These are phyloP conservation scores for Globisporangium irregulare DNA, from an alignment of 352 stramenopile genomes.

Conservation along the genomic window DNA sequence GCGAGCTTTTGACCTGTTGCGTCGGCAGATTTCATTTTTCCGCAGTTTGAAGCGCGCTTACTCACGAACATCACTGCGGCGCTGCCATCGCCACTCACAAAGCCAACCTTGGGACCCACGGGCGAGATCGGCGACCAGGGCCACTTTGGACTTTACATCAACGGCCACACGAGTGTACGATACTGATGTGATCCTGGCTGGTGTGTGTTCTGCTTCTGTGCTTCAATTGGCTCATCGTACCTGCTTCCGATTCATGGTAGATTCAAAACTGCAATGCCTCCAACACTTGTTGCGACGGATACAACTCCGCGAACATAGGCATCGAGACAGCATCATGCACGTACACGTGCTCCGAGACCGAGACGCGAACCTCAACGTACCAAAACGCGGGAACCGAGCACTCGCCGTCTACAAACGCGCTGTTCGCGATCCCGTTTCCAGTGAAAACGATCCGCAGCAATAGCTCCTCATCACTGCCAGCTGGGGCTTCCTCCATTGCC, in stretches of 20 bases:
- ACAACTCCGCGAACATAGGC: slow-evolving; percentile 12
- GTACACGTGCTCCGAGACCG: slow-evolving; percentile 42
- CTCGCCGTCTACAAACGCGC: slow-evolving; percentile 45
- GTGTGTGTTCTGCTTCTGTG: not conserved
- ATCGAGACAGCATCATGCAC: slow-evolving; percentile 27
- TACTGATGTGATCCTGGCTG: not conserved
- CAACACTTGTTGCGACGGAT: slow-evolving; percentile 82
- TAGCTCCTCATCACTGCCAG: slow-evolving; percentile 12
- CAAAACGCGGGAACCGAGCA: slow-evolving; percentile 33
- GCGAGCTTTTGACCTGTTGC: not conserved
- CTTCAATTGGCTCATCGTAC: not conserved
- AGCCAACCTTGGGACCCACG: slow-evolving; percentile 68
- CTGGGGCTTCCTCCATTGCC: slow-evolving; percentile 19
- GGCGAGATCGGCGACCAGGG: slow-evolving; percentile 88
- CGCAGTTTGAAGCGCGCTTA: slow-evolving; percentile 60
- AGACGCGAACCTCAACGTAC: slow-evolving; percentile 33
- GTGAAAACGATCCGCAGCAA: slow-evolving; percentile 40
- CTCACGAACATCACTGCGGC: slow-evolving; percentile 73
- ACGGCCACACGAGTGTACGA: slow-evolving; percentile 78
- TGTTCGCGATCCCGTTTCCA: slow-evolving; percentile 33
- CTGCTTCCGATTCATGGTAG: slow-evolving; percentile 22
- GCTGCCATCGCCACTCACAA: slow-evolving; percentile 26
- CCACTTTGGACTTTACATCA: slow-evolving; percentile 87
- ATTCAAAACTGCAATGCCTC: slow-evolving; percentile 91
- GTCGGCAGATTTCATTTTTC: slow-evolving; percentile 72